Evolutionary conservation across 177 flowering plant genomes (phyloP).

Genomic region (Vitis hybrid): DNA sequence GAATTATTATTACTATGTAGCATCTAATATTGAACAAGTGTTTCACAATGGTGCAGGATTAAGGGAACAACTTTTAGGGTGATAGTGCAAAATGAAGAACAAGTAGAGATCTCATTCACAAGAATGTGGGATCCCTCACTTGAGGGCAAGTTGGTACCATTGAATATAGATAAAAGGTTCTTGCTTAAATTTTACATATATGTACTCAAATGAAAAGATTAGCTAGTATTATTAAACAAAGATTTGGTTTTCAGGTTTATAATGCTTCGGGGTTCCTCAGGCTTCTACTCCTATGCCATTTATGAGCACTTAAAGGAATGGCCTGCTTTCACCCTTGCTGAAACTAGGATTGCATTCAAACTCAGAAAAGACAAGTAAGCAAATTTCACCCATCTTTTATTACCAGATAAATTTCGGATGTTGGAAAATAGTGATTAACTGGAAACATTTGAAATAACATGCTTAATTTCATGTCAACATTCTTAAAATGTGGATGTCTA

Average conservation of each 20-base stretch:
- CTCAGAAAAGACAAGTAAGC: conserved; percentile 66
- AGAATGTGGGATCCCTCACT: conserved; percentile 71
- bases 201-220: not conserved
- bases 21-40: no score
- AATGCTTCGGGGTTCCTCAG: conserved; percentile 61
- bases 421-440: not conserved
- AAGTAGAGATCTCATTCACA: conserved; percentile 80
- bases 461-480: no score
- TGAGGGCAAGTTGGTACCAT: conserved; percentile 55
- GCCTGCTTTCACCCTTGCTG: conserved; percentile 61
- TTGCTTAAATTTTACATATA: no score
- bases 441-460: no score
- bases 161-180: conserved; percentile 90
- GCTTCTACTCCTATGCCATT: conserved; percentile 69
- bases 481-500: no score
- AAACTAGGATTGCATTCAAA: conserved; percentile 70
- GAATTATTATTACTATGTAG: not conserved
- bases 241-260: conserved; percentile 40
- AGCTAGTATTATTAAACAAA: not conserved
- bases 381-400: not conserved
- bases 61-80: conserved; percentile 58
- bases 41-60: conserved; percentile 44
- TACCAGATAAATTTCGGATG: not conserved
- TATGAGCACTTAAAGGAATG: conserved; percentile 58
- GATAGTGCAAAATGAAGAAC: conserved; percentile 64